phyloP scores from a whole-genome alignment of 2,329 filamentous ascomycete genomes.

The Xylariaceae sp. region DNA sequence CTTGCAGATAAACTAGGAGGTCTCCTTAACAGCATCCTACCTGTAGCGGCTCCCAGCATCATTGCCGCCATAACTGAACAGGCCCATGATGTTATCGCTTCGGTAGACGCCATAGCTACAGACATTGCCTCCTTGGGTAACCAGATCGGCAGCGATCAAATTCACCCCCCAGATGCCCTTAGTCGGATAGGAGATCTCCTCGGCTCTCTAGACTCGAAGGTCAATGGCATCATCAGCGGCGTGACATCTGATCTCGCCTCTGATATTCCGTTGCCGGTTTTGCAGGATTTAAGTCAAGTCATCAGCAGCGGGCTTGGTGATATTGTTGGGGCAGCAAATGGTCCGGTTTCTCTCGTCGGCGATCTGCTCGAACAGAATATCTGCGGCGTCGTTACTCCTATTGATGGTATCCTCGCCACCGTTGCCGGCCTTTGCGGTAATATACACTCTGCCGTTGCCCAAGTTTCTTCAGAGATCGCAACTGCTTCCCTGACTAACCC shows the following conservation, averaged over 20 bases:
- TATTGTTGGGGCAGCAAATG: conserved; percentile 18
- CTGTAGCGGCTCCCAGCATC: conserved; percentile 18
- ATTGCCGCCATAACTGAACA: conserved; percentile 20
- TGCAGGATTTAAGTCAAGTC: conserved; percentile 16
- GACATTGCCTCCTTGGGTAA: conserved; percentile 23
- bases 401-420: conserved; percentile 24
- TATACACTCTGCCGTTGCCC: conserved; percentile 19
- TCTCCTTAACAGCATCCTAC: conserved; percentile 17
- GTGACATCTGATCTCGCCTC: conserved; percentile 16
- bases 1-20: conserved; percentile 17
- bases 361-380: conserved; percentile 23
- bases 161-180: conserved; percentile 21
- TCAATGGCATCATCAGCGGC: conserved; percentile 18
- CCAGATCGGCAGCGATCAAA: conserved; percentile 15
- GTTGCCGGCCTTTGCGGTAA: conserved; percentile 25
- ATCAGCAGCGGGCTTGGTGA: conserved; percentile 21
- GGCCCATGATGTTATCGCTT: conserved; percentile 16
- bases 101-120: conserved; percentile 22
- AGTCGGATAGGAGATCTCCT: conserved; percentile 18
- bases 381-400: conserved; percentile 21
- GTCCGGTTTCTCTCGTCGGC: conserved; percentile 20
- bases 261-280: conserved; percentile 13
- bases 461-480: conserved; percentile 14
- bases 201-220: conserved; percentile 19
- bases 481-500: conserved; percentile 7